A percentile compares a stretch with the other conserved stretches of the same genome.
phyloP scores from a whole-genome alignment of 2,329 filamentous ascomycete species.

The Escovopsis weberi region DNA sequence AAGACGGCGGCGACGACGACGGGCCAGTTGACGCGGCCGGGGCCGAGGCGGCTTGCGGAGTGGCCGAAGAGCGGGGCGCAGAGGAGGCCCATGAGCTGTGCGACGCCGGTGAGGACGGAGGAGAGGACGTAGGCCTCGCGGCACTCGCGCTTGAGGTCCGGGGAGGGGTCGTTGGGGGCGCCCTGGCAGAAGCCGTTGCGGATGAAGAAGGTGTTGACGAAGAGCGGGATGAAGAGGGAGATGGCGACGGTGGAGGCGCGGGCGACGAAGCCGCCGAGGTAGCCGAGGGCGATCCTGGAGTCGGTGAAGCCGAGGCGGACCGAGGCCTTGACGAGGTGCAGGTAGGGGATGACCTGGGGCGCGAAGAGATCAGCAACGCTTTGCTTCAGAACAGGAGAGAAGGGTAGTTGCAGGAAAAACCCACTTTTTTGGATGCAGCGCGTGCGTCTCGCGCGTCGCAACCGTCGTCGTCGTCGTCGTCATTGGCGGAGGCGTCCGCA shows the following conservation, averaged over 20 bases:
- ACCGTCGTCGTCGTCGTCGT: slow-evolving; percentile 6
- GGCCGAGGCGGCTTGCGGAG: slow-evolving; percentile 46
- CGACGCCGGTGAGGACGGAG: slow-evolving; percentile 74
- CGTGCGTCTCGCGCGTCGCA: no score
- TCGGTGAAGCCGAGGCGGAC: slow-evolving; percentile 60
- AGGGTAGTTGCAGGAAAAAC: no score
- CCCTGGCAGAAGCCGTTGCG: slow-evolving; percentile 63
- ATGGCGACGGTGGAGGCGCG: slow-evolving; percentile 91
- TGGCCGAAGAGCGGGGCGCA: slow-evolving; percentile 82
- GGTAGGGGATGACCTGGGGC: slow-evolving; percentile 36
- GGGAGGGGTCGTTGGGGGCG: slow-evolving; percentile 45
- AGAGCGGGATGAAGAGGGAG: slow-evolving; percentile 85
- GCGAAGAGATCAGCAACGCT: background rate
- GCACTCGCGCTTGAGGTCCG: slow-evolving; percentile 74
- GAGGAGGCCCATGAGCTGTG: slow-evolving; percentile 72
- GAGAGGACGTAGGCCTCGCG: slow-evolving; percentile 77
- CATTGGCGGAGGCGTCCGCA: background rate
- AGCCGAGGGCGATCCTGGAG: slow-evolving; percentile 68
- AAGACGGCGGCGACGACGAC: slow-evolving; percentile 56
- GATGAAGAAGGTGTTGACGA: slow-evolving; percentile 83
- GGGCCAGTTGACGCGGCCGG: slow-evolving; percentile 54
- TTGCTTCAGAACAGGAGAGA: no score
- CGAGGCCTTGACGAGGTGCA: slow-evolving; percentile 45
- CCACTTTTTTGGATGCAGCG: no score
- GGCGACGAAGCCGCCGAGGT: slow-evolving; percentile 87